Conservation (phyloP, 768 basidiomycete genomes). For the Hemileccinum impolitum region DNA sequence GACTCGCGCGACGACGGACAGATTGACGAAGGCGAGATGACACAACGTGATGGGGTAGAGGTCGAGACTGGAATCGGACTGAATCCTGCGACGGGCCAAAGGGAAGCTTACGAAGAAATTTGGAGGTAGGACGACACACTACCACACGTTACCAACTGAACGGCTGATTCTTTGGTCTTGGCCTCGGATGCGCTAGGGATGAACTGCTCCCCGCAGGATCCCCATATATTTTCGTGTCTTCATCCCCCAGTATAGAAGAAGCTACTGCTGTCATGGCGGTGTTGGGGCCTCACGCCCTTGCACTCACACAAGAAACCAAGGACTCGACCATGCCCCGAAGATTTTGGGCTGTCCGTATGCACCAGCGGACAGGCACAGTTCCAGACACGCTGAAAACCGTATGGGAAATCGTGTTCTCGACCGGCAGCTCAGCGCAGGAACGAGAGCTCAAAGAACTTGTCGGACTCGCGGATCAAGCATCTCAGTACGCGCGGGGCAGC, state of each 20-base stretch:
- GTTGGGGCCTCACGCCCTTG: slow-evolving; percentile 22
- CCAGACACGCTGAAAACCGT: not conserved
- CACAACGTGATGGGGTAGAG: slow-evolving; percentile 19
- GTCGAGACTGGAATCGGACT: slow-evolving; percentile 23
- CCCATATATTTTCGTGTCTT: slow-evolving; percentile 22
- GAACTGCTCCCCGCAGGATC: slow-evolving; percentile 12
- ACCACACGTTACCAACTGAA: too few relatives aligned
- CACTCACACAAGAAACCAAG: slow-evolving; percentile 15
- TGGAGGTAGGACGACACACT: slow-evolving; percentile 14
- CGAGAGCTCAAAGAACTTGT: slow-evolving; percentile 12
- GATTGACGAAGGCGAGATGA: slow-evolving; percentile 20
- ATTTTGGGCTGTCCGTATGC: slow-evolving; percentile 21
- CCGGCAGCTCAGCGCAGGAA: slow-evolving; percentile 12
- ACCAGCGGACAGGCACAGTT: not conserved
- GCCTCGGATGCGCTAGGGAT: slow-evolving; percentile 12
- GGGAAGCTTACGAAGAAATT: slow-evolving; percentile 19
- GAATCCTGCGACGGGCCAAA: slow-evolving; percentile 21
- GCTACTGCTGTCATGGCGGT: slow-evolving; percentile 23
- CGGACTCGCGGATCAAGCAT: slow-evolving; percentile 1
- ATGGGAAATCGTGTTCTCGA: slow-evolving; percentile 17
- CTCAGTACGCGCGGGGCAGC: not conserved
- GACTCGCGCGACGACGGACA: slow-evolving; percentile 17
- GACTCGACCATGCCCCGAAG: not conserved
- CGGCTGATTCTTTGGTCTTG: not conserved
- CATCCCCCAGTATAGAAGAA: slow-evolving; percentile 5